Conservation (phyloP, 768 basidiomycete genomes). For the Sporobolomyces roseus region DNA sequence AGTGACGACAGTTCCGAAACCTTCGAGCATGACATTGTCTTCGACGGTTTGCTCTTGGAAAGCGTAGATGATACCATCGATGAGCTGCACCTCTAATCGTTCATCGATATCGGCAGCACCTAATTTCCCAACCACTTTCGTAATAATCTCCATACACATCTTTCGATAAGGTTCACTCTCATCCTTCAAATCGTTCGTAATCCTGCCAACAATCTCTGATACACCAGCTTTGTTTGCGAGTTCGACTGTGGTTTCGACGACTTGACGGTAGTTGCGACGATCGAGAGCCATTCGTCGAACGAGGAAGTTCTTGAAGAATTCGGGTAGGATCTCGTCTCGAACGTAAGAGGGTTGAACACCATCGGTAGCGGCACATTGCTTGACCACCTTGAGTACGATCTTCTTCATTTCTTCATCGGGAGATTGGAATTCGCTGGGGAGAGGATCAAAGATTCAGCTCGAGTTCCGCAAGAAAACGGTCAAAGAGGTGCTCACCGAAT, state of each 20-base stretch:
- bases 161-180: constrained; percentile 59
- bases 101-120: constrained; percentile 99
- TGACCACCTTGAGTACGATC: constrained; percentile 97
- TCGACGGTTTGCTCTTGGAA: constrained; percentile 99
- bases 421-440: constrained; percentile 75
- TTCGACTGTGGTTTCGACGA: constrained; percentile 98
- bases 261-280: constrained; percentile 89
- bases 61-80: constrained; percentile 97
- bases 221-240: constrained; percentile 96
- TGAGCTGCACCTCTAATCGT: constrained; percentile 83
- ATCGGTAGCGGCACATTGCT: constrained; percentile 97
- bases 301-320: constrained; percentile 99
- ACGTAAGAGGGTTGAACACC: constrained; percentile 95
- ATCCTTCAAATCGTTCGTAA: constrained; percentile 81
- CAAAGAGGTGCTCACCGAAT: constrained; percentile 57
- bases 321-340: constrained; percentile 94
- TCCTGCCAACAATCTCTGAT: constrained; percentile 83
- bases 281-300: constrained; percentile 78
- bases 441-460: too few relatives aligned
- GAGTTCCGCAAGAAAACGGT: background rate
- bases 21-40: constrained; percentile 98
- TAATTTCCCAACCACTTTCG: constrained; percentile 84
- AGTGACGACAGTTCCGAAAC: constrained; percentile 95
- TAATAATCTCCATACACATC: constrained; percentile 99
- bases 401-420: constrained; percentile 99